Base-by-base conservation (phyloP, 1,139 yeast genomes). In the Yamadazyma friedrichii region DNA sequence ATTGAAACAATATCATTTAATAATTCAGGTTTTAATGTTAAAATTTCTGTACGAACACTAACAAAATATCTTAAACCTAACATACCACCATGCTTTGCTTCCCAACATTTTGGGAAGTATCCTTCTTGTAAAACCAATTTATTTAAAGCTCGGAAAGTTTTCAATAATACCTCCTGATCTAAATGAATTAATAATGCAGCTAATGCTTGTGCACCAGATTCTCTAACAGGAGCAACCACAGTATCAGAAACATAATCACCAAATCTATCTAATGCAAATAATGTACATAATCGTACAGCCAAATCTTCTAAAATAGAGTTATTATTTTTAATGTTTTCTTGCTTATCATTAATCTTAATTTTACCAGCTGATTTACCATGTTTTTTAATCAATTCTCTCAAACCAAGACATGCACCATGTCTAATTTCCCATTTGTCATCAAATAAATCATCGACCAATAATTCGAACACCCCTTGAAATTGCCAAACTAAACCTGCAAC, bases 201-300 rank as follows among this genome's bases (percentile, higher is more conserved):
- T 38, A 94, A 64, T 0, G 97, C 82, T 62, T 94, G 99, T 0
- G 97, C 97, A 25, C 94, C 88, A 20, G 96, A 88, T 64, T 94
- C 99, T 54, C 98, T 73, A 3, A 94, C 98, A 0, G 99, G 99
- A 0, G 98, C 98, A 31, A 94, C 95, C 12, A 94, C 99, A 6
- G 96, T 94, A 59, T 94, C 99, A 36, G 96, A 86, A 31, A 94
- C 96, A 60, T 88, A 94, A 64, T 94, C 99, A 42, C 98, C 98
- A 64, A 94, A 94, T 54, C 98, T 69, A 63, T 94, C 99, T 42
- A 93, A 72, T 3, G 97, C 94, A 63, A 94, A 88, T 15, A 94
- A 70, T 11, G 96, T 86, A 58, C 95, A 76, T 35, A 94, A 60
- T 46, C 97, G 76, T 24, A 95, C 89, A 1, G 95, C 85, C 49